Evolutionary conservation across 2,329 filamentous ascomycete genomes (phyloP), one percentile per base, ranked within the genome.

Genomic region (Fusarium nematophilum): DNA sequence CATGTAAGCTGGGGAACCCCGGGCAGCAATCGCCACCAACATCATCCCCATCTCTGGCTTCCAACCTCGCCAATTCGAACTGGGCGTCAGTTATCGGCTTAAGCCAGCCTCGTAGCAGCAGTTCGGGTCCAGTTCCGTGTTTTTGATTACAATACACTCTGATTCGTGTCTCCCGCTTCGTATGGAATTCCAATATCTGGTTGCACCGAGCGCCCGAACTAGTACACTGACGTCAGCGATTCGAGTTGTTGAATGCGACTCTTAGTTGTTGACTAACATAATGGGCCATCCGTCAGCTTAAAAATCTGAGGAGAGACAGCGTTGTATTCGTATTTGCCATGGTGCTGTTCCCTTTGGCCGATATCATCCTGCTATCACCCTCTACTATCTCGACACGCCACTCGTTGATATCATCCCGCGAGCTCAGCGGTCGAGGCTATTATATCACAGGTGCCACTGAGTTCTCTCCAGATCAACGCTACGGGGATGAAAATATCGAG

Each of bases 61-160:
- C 15, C 34, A 37, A 37, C 15, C 18, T 37, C 34, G 34, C 15
- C 34, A 8, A 3, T 42, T 58, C 53, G 40, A 40, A n/a, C 43
- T 47, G 44, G 47, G 30, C 27, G 23, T 26, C 30, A 9, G 30
- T 14, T 21, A 64, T 62, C 58, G 52, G 56, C n/a, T 42, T 34
- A 14, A 36, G 23, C 38, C n/a, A 6, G 21, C 21, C 18, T 11
- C 6, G 9, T 18, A 29, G 39, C 31, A 29, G 11, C 25, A 44
- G 17, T 30, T 33, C 48, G 5, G 38, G 18, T 33, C 3, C 25
- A 11, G 11, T n/a, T 14, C 13, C n/a, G n/a, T 29, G 14, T 8
- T 39, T 15, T 31, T 23, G 6, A 7, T 23, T 6, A 36, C 30
- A 9, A n/a, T n/a, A n/a, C n/a, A n/a, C n/a, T n/a, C n/a, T n/a